These are phyloP conservation scores for Rhynchosporium agropyri DNA, from an alignment of 2,329 filamentous ascomycete genomes.

Conservation along the genomic window DNA sequence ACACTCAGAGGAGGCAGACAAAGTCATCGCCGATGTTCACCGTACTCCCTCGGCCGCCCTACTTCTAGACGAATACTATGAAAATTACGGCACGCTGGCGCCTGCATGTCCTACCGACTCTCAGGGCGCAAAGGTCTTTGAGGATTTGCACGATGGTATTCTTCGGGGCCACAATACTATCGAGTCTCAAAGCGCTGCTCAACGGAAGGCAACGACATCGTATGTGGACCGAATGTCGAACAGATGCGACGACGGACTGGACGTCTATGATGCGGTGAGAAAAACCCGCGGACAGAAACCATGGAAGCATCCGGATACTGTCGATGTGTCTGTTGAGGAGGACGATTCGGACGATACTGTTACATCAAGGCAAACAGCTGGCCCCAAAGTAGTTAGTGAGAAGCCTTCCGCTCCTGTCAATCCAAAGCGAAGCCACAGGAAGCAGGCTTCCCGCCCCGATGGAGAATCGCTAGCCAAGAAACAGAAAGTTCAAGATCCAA, in stretches of 20 bases:
- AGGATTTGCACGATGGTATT: not conserved
- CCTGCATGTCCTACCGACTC: not conserved
- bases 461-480: slow-evolving; percentile 2
- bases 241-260: slow-evolving; percentile 1
- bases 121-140: not conserved
- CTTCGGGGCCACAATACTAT: not conserved
- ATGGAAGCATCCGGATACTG: not conserved
- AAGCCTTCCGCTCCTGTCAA: not conserved
- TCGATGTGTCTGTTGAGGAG: not conserved
- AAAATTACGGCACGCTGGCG: not conserved
- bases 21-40: not conserved
- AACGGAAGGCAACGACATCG: not conserved
- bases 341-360: not conserved
- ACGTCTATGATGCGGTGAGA: not conserved
- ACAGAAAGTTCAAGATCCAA: not conserved
- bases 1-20: too few relatives aligned
- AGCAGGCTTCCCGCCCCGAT: not conserved
- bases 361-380: not conserved
- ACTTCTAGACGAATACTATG: not conserved
- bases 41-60: not conserved
- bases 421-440: not conserved
- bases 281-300: not conserved
- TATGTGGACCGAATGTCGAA: slow-evolving; percentile 1
- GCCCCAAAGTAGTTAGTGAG: not conserved
- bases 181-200: not conserved